phyloP scores from a whole-genome alignment of 2,329 filamentous ascomycete genomes.

The Colletotrichum acutatum region DNA sequence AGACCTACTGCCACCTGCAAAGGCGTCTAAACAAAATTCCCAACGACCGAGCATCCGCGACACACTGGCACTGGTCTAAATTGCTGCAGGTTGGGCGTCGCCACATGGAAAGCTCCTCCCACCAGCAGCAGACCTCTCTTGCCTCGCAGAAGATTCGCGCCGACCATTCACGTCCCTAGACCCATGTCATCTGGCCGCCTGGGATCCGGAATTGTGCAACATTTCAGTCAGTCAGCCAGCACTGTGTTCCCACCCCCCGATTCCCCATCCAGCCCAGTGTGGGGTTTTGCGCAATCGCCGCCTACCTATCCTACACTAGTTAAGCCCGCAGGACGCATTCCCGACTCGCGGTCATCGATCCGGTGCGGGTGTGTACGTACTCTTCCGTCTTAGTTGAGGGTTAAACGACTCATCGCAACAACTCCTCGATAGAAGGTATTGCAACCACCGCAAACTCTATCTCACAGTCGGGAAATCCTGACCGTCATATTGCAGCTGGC shows the following conservation, averaged over 20 bases:
- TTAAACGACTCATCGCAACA: slow-evolving; percentile 1
- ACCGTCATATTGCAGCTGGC: background rate
- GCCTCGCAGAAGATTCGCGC: slow-evolving; percentile 22
- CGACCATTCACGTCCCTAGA: slow-evolving; percentile 16
- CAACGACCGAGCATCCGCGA: slow-evolving; percentile 14
- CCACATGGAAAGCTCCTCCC: slow-evolving; percentile 13
- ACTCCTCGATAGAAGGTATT: background rate
- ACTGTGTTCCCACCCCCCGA: slow-evolving; percentile 5
- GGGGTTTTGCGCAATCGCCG: slow-evolving; percentile 8
- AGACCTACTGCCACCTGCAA: slow-evolving; percentile 16
- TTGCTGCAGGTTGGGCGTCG: slow-evolving; percentile 4
- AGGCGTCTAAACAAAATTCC: background rate
- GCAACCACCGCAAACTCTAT: background rate
- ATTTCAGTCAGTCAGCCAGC: background rate
- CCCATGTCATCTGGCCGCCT: slow-evolving; percentile 17
- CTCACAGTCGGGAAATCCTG: background rate
- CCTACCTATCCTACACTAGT: background rate
- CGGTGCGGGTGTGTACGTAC: background rate
- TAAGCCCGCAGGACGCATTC: background rate
- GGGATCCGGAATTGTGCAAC: background rate
- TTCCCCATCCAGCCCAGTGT: background rate
- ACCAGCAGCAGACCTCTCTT: background rate
- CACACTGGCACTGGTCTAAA: slow-evolving; percentile 7
- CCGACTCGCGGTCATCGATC: background rate
- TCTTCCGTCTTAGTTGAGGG: slow-evolving; percentile 2